Conservation (phyloP, 192 early-diverging fungal species). For the Coemansia sp. region DNA sequence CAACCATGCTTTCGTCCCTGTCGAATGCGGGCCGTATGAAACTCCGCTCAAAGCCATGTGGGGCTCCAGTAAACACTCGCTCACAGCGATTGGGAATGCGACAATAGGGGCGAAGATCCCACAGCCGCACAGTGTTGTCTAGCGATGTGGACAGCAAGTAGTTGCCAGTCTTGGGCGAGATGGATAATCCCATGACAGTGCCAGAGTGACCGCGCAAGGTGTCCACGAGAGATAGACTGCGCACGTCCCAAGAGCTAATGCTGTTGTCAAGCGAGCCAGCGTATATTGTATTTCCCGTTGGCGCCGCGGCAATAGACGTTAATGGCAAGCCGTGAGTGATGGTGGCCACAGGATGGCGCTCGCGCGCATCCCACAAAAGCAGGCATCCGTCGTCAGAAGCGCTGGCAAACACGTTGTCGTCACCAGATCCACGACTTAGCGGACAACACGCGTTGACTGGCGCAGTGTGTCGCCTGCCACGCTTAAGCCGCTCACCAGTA, state of each 20-base stretch:
- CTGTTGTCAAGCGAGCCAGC: conserved; percentile 89
- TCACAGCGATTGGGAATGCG: conserved; percentile 70
- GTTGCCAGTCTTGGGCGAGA: conserved; percentile 82
- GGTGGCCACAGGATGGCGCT: conserved; percentile 63
- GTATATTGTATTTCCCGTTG: conserved; percentile 79
- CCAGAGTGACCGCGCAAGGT: conserved; percentile 82
- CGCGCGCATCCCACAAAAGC: conserved; percentile 74
- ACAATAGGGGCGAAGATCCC: conserved; percentile 92
- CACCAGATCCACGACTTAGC: conserved; percentile 62
- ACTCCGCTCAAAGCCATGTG: conserved; percentile 95
- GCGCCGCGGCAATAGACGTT: conserved; percentile 75
- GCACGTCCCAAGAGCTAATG: conserved; percentile 89
- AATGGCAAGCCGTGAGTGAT: conserved; percentile 70
- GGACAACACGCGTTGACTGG: conserved; percentile 83
- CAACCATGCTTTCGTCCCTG: conserved; percentile 81
- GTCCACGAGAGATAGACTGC: conserved; percentile 68
- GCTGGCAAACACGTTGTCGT: conserved; percentile 74
- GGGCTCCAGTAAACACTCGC: conserved; percentile 82
- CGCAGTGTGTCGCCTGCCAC: conserved; percentile 75
- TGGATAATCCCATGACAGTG: conserved; percentile 82
- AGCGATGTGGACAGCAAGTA: conserved; percentile 84
- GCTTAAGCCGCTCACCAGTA: conserved; percentile 81
- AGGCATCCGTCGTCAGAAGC: conserved; percentile 86
- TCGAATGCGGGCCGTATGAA: conserved; percentile 91
- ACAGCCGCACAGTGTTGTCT: conserved; percentile 94